These are phyloP conservation scores for Agaricus sinodeliciosus DNA, from an alignment of 768 basidiomycete genomes.

Conservation along the genomic window DNA sequence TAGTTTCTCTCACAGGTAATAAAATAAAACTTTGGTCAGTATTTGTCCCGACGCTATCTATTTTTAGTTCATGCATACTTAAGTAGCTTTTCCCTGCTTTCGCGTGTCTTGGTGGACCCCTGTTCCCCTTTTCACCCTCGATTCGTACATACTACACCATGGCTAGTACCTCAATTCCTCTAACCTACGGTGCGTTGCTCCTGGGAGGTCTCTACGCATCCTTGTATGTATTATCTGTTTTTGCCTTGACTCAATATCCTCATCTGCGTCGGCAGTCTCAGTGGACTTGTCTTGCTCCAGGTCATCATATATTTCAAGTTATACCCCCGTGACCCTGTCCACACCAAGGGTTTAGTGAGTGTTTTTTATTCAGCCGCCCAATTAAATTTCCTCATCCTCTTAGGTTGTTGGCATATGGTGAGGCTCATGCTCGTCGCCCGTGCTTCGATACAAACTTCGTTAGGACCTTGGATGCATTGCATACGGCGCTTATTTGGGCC, in stretches of 20 bases:
- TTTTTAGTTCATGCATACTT: background rate
- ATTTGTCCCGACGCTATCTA: too few relatives aligned
- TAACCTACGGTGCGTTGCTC: slow-evolving; percentile 31
- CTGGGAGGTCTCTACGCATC: slow-evolving; percentile 31
- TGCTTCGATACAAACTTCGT: background rate
- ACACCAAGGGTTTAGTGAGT: slow-evolving; percentile 24
- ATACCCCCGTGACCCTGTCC: slow-evolving; percentile 21
- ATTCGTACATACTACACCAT: background rate
- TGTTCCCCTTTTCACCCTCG: background rate
- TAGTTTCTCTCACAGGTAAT: too few relatives aligned
- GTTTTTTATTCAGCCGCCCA: background rate
- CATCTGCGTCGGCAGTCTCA: slow-evolving; percentile 13
- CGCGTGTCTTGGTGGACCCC: background rate
- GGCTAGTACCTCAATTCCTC: slow-evolving; percentile 23
- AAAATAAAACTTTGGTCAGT: too few relatives aligned
- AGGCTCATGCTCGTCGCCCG: slow-evolving; percentile 11
- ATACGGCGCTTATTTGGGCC: slow-evolving; percentile 31
- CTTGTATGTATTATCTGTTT: slow-evolving; percentile 19
- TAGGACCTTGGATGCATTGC: slow-evolving; percentile 31
- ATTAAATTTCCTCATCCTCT: background rate
- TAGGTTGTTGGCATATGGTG: slow-evolving; percentile 30
- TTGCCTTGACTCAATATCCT: background rate
- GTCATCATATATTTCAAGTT: slow-evolving; percentile 27
- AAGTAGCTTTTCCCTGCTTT: background rate
- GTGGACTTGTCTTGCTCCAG: slow-evolving; percentile 29